phyloP scores from a whole-genome alignment of 495 filamentous ascomycete species.

The Penicillium desertorum region DNA sequence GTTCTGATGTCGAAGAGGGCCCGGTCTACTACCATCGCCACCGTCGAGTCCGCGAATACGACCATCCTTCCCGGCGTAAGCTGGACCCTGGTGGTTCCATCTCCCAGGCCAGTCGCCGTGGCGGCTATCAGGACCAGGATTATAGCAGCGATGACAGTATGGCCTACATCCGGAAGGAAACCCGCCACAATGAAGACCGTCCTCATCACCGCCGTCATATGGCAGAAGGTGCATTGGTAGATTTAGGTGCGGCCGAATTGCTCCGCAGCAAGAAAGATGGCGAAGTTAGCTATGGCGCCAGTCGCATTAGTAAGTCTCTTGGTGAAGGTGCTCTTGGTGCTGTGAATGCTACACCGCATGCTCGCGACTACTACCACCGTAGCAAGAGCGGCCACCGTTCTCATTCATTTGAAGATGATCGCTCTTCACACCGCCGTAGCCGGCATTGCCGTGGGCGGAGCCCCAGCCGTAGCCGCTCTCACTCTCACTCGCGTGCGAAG shows the following conservation, averaged over 20 bases:
- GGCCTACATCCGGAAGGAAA: constrained; percentile 57
- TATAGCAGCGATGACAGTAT: constrained; percentile 66
- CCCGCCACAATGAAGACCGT: constrained; percentile 52
- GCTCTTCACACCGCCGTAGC: constrained; percentile 35
- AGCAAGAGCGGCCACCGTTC: constrained; percentile 56
- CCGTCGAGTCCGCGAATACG: constrained; percentile 53
- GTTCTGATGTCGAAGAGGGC: constrained; percentile 54
- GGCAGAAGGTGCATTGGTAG: constrained; percentile 80
- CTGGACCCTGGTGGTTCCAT: constrained; percentile 58
- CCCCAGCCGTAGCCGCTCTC: constrained; percentile 52
- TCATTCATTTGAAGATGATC: constrained; percentile 50
- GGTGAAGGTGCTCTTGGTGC: constrained; percentile 84
- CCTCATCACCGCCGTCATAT: constrained; percentile 72
- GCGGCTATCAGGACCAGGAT: constrained; percentile 36
- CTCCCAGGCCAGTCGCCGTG: constrained; percentile 48
- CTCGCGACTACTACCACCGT: constrained; percentile 63
- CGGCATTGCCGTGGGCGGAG: constrained; percentile 38
- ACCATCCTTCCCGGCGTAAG: constrained; percentile 54
- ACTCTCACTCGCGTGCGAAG: constrained; percentile 55
- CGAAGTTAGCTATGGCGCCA: constrained; percentile 53
- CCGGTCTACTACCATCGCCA: constrained; percentile 55
- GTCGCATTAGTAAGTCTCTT: constrained; percentile 67
- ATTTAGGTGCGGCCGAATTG: constrained; percentile 71
- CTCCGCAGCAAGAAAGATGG: constrained; percentile 61
- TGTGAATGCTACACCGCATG: constrained; percentile 75